These are phyloP conservation scores for Dissoconium aciculare DNA, from an alignment of 2,329 filamentous ascomycete genomes.

Conservation along the genomic window DNA sequence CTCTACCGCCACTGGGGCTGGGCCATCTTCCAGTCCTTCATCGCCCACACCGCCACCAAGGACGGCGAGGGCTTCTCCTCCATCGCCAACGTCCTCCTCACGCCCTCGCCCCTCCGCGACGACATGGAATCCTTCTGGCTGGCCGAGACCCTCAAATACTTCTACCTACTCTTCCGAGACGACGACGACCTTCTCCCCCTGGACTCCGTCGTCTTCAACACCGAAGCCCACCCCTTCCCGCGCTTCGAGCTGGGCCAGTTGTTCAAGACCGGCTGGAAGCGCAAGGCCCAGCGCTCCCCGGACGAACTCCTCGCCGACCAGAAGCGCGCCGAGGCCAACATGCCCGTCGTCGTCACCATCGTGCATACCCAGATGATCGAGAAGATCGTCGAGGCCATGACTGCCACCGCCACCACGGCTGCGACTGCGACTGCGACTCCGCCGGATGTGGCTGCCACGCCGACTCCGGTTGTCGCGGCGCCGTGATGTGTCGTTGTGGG, in stretches of 20 bases:
- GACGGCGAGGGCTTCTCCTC: slow-evolving; percentile 72
- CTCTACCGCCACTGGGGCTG: slow-evolving; percentile 93
- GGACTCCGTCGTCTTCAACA: slow-evolving; percentile 83
- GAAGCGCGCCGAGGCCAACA: neutral
- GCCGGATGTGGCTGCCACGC: too few relatives aligned
- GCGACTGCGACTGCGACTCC: too few relatives aligned
- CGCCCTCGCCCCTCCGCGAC: slow-evolving; percentile 58
- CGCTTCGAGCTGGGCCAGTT: slow-evolving; percentile 65
- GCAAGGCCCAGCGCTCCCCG: slow-evolving; percentile 37
- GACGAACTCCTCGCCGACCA: neutral
- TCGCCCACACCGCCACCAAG: slow-evolving; percentile 66
- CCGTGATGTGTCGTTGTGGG: too few relatives aligned
- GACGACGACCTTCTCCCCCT: slow-evolving; percentile 68
- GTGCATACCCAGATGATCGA: too few relatives aligned
- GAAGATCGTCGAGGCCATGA: too few relatives aligned
- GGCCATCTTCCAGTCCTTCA: slow-evolving; percentile 92
- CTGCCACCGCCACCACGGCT: too few relatives aligned
- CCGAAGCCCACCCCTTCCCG: slow-evolving; percentile 83
- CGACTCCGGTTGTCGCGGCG: too few relatives aligned
- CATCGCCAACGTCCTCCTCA: slow-evolving; percentile 54
- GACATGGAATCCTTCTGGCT: slow-evolving; percentile 99
- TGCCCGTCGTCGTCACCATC: too few relatives aligned
- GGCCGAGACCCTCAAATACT: slow-evolving; percentile 94
- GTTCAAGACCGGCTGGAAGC: slow-evolving; percentile 68
- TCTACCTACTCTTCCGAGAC: slow-evolving; percentile 78